phyloP scores from a whole-genome alignment of 352 stramenopile species.

The Phytophthora crassamura region DNA sequence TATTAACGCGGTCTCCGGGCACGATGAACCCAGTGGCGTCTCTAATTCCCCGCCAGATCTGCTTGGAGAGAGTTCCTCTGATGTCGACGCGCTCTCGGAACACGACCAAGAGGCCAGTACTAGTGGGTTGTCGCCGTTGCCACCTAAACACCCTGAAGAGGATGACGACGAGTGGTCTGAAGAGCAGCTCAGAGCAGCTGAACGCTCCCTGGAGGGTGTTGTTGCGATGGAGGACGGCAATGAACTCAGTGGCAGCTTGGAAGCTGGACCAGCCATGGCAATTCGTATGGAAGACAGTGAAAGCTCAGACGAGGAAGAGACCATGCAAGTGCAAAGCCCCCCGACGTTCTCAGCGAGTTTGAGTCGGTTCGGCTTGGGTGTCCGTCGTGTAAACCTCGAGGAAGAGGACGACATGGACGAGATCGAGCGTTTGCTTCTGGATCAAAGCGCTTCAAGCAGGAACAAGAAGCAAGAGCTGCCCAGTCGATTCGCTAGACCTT shows the following conservation, averaged over 20 bases:
- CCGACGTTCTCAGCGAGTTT: slow-evolving; percentile 5
- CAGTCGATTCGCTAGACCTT: neutral
- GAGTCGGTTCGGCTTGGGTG: slow-evolving; percentile 19
- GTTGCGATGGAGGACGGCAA: neutral
- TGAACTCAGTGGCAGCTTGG: neutral
- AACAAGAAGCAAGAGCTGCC: neutral
- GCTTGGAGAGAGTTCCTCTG: slow-evolving; percentile 23
- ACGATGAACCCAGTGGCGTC: neutral
- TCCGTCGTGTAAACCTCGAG: slow-evolving; percentile 21
- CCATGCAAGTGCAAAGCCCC: slow-evolving; percentile 9
- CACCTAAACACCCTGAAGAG: slow-evolving; percentile 6
- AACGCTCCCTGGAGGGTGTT: slow-evolving; percentile 4
- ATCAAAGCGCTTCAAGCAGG: slow-evolving; percentile 22
- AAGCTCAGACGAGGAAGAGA: slow-evolving; percentile 36
- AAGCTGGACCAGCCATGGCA: neutral
- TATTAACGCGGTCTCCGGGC: slow-evolving; percentile 2
- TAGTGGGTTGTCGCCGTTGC: slow-evolving; percentile 2
- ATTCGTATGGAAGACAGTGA: slow-evolving; percentile 10
- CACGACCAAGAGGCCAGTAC: slow-evolving; percentile 7
- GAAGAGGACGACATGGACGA: slow-evolving; percentile 46
- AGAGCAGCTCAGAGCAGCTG: slow-evolving; percentile 29
- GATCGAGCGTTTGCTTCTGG: slow-evolving; percentile 29
- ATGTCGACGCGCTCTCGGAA: slow-evolving; percentile 11
- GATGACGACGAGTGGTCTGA: slow-evolving; percentile 25
- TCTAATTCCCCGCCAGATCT: neutral